These are phyloP conservation scores for Adansonia gregorii DNA, from an alignment of 441 rosid genomes.

Conservation along the genomic window DNA sequence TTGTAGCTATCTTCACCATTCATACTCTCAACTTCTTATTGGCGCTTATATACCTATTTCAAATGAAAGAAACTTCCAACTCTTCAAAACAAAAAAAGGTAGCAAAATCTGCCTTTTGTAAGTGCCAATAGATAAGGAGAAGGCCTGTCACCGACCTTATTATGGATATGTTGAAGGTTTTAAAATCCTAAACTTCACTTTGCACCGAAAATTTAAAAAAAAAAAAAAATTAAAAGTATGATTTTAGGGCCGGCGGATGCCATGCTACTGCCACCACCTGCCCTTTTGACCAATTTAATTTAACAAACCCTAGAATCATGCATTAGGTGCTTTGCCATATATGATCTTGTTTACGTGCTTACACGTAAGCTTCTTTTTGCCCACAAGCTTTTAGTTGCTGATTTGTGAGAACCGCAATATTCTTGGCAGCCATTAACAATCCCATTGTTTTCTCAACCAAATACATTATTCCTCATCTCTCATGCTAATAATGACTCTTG, in stretches of 20 bases:
- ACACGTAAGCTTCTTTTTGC: slow-evolving; percentile 27
- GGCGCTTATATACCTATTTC: neutral
- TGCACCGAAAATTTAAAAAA: slow-evolving; percentile 32
- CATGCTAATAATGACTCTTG: neutral
- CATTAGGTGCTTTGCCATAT: slow-evolving; percentile 16
- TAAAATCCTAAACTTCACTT: slow-evolving; percentile 28
- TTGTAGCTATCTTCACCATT: neutral
- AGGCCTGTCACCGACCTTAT: slow-evolving; percentile 26
- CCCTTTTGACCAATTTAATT: slow-evolving; percentile 32
- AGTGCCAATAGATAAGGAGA: neutral
- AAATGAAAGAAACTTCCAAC: neutral
- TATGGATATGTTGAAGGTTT: neutral
- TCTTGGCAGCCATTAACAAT: slow-evolving; percentile 2
- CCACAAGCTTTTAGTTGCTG: slow-evolving; percentile 23
- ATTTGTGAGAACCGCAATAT: slow-evolving; percentile 13
- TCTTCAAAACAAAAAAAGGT: neutral
- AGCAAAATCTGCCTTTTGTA: neutral
- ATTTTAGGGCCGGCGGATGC: neutral
- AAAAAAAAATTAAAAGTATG: neutral
- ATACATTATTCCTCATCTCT: slow-evolving; percentile 4
- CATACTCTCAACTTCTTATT: slow-evolving; percentile 7
- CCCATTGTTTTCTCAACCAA: slow-evolving; percentile 22
- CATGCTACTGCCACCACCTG: slow-evolving; percentile 11
- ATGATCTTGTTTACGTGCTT: neutral
- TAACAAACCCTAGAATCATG: slow-evolving; percentile 23